These are phyloP conservation scores for Phytophthora agathidicida DNA, from an alignment of 352 stramenopile genomes.

Conservation along the genomic window DNA sequence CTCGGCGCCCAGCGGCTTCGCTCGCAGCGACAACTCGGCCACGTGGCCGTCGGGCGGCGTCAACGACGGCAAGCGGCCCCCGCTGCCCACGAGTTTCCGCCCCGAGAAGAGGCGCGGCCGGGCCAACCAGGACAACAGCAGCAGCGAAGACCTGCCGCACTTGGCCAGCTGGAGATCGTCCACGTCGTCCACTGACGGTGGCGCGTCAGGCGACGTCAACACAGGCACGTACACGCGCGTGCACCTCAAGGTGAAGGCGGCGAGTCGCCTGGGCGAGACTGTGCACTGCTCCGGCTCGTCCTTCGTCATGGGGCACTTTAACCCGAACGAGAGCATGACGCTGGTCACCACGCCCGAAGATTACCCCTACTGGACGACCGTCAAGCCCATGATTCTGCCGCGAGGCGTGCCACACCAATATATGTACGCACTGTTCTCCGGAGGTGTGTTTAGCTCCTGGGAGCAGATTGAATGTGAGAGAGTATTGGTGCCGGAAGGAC, in stretches of 20 bases:
- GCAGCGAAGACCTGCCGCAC: slow-evolving; percentile 29
- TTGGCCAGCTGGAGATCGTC: slow-evolving; percentile 43
- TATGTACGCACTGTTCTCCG: slow-evolving; percentile 91
- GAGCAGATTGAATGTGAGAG: slow-evolving; percentile 77
- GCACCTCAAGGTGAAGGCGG: slow-evolving; percentile 68
- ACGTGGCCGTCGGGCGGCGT: slow-evolving; percentile 37
- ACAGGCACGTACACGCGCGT: slow-evolving; percentile 84
- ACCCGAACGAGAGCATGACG: slow-evolving; percentile 90
- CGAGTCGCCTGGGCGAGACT: slow-evolving; percentile 77
- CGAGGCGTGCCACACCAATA: slow-evolving; percentile 87
- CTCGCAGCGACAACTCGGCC: slow-evolving; percentile 22
- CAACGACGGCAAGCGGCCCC: slow-evolving; percentile 54
- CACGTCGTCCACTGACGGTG: slow-evolving; percentile 36
- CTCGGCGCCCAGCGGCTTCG: slow-evolving; percentile 16
- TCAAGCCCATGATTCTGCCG: slow-evolving; percentile 93
- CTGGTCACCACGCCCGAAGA: slow-evolving; percentile 96
- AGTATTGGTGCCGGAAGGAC: slow-evolving; percentile 75
- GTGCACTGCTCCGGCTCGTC: slow-evolving; percentile 83
- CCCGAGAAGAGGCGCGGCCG: slow-evolving; percentile 55
- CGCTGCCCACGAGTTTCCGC: slow-evolving; percentile 46
- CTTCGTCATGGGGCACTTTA: slow-evolving; percentile 89
- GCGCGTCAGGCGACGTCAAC: slow-evolving; percentile 67
- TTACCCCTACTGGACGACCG: slow-evolving; percentile 96
- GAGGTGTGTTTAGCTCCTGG: slow-evolving; percentile 83
- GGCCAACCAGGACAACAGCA: slow-evolving; percentile 8